Evolutionary conservation across 78 protist species (phyloP).

Genomic region (Dictyostelium firmibasis): DNA sequence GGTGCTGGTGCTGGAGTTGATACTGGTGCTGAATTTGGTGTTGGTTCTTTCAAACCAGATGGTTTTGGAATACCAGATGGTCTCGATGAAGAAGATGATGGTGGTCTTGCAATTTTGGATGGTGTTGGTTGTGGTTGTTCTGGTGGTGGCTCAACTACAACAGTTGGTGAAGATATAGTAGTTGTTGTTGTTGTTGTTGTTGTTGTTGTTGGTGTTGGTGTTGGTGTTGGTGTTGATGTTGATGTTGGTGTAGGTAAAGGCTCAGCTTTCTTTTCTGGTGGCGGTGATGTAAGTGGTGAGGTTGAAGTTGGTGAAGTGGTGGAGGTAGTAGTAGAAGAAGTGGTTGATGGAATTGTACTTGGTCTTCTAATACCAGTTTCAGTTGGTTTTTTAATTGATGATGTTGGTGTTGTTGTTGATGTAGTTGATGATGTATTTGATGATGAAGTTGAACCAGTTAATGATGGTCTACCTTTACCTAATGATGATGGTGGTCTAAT

Average conservation of each 20-base stretch:
- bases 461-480: constrained; percentile 31
- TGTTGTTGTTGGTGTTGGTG: neutral
- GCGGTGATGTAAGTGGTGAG: constrained; percentile 5
- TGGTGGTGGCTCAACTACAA: neutral
- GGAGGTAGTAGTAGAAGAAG: neutral
- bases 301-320: neutral
- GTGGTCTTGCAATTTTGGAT: constrained; percentile 12
- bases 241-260: neutral
- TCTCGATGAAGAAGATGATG: neutral
- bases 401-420: neutral
- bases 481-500: constrained; percentile 68
- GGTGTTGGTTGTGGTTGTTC: constrained; percentile 17
- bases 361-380: constrained; percentile 36
- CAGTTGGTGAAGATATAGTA: neutral
- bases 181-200: neutral
- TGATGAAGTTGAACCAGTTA: neutral
- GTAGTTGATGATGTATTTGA: neutral
- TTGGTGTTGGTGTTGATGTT: neutral
- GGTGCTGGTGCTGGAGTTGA: neutral
- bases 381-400: constrained; percentile 13
- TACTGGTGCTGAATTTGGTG: neutral
- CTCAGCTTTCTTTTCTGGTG: neutral
- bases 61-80: constrained; percentile 20
- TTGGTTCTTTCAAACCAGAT: neutral
- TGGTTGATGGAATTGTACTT: neutral